Evolutionary conservation across 805 yeast species (phyloP), one percentile per base, ranked within the genome.

Genomic region (Isabelozyma heimii): DNA sequence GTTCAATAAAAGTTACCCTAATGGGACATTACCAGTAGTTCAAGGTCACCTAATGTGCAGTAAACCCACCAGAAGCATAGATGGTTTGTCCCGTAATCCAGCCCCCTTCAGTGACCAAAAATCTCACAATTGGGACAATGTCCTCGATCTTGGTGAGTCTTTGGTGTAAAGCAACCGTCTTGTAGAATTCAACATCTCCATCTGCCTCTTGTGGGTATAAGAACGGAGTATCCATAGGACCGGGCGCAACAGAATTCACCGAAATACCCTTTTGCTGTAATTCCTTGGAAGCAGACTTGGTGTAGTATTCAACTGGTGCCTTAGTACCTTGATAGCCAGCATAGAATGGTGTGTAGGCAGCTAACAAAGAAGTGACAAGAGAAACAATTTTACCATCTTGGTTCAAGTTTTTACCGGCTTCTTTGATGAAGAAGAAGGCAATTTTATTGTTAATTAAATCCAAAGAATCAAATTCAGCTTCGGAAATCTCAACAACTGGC

Each of bases 1-100:
- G 35, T 30, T 30, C 10, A 30, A 30, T 30, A 30, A 30, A 30
- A 30, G 35, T 30, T 30, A 1, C 24, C 6, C 24, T 5, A 20
- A 20, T 6, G 24, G 24, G 24, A 5, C 24, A 20, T 20, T 20
- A 5, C 24, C 24, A 20, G 24, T 20, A 20, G 24, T 20, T 5
- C 24, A 20, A n/a, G n/a, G n/a, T 33, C 38, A 14, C 24, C 51
- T 61, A 79, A 55, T 79, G 85, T 44, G 88, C 85, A 50, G 86
- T 81, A 65, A 82, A 82, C 5, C 87, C 88, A 53, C 87, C 87
- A 43, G 77, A 74, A 45, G 84, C 84, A 54, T 72, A 84, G 47
- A 84, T 69, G 54, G 86, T 83, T 66, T 84, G 90, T 45, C 89
- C 89, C 43, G 82, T 82, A 61, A 84, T 77, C 88, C 89, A 84